A percentile compares a stretch with the other conserved stretches of the same genome.
Evolutionary conservation across 305 asterid species (phyloP).

Genomic region (Fraxinus greggii): DNA sequence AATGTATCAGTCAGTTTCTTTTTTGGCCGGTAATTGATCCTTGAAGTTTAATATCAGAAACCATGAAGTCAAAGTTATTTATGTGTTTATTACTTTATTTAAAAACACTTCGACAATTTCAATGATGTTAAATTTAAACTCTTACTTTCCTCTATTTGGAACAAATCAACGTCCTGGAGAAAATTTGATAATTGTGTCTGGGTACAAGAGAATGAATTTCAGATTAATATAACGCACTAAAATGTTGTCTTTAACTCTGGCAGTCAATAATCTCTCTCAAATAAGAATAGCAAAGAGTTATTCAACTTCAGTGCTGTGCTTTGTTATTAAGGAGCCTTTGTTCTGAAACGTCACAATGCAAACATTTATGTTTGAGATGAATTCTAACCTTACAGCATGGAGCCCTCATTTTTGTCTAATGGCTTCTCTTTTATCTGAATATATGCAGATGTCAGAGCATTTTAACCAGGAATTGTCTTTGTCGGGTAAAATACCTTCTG

Average conservation of each 20-base stretch:
- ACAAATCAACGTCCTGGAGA: not conserved
- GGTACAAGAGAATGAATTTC: not conserved
- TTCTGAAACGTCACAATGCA: not conserved
- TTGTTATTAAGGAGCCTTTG: not conserved
- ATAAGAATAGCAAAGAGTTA: not conserved
- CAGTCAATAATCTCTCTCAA: not conserved
- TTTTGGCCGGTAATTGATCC: not conserved
- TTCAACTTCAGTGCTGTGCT: not conserved
- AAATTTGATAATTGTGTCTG: not conserved
- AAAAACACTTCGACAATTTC: not conserved
- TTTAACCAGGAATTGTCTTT: constrained; percentile 76
- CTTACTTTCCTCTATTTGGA: not conserved
- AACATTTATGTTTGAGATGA: not conserved
- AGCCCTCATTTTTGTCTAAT: not conserved
- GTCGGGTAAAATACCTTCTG: constrained; percentile 91
- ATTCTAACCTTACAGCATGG: constrained; percentile 5
- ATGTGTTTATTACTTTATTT: not conserved
- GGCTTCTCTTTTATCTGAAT: constrained; percentile 16
- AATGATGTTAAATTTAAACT: not conserved
- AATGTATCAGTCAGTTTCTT: not conserved
- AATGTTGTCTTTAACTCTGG: not conserved
- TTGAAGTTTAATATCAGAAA: not conserved
- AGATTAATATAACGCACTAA: not conserved
- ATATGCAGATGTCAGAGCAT: constrained; percentile 85
- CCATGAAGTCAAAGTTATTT: not conserved